These are phyloP conservation scores for Citropsis articulata DNA, from an alignment of 345 rosid species.

Conservation along the genomic window DNA sequence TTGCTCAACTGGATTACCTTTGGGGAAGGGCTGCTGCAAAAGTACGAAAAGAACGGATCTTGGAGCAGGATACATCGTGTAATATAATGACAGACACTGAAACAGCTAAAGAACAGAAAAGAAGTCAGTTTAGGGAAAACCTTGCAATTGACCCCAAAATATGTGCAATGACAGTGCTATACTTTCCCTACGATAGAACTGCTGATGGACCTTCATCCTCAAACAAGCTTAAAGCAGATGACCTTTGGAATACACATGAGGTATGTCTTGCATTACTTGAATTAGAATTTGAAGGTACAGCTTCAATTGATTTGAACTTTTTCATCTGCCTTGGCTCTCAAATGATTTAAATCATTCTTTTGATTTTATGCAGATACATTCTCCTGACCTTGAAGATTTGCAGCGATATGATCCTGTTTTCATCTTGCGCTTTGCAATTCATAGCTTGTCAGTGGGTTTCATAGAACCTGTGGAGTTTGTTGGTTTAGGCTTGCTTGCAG, in stretches of 20 bases:
- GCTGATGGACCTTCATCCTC: constrained; percentile 23
- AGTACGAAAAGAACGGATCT: constrained; percentile 48
- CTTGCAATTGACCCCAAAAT: constrained; percentile 71
- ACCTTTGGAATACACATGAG: constrained; percentile 13
- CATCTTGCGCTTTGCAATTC: constrained; percentile 65
- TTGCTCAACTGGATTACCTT: constrained; percentile 52
- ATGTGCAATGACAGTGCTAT: constrained; percentile 64
- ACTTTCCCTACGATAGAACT: constrained; percentile 65
- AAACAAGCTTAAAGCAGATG: constrained; percentile 15
- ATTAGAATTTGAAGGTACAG: constrained; percentile 1
- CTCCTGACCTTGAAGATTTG: constrained; percentile 25
- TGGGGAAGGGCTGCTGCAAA: constrained; percentile 78
- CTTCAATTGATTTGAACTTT: constrained; percentile 2
- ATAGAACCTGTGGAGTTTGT: constrained; percentile 83
- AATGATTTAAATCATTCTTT: constrained; percentile 14
- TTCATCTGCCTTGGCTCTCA: neutral
- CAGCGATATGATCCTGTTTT: constrained; percentile 80
- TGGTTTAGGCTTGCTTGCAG: constrained; percentile 83
- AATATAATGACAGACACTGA: constrained; percentile 33
- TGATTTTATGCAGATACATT: constrained; percentile 35
- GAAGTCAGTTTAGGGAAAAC: constrained; percentile 70
- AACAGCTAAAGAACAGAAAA: constrained; percentile 45
- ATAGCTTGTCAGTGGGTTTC: constrained; percentile 53
- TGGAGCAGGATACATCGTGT: constrained; percentile 42
- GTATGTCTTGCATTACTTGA: constrained; percentile 20